Percentiles rank a stretch among this genome's conserved stretches.
phyloP scores from a whole-genome alignment of 2,329 filamentous ascomycete genomes.

The Gremmenia infestans region DNA sequence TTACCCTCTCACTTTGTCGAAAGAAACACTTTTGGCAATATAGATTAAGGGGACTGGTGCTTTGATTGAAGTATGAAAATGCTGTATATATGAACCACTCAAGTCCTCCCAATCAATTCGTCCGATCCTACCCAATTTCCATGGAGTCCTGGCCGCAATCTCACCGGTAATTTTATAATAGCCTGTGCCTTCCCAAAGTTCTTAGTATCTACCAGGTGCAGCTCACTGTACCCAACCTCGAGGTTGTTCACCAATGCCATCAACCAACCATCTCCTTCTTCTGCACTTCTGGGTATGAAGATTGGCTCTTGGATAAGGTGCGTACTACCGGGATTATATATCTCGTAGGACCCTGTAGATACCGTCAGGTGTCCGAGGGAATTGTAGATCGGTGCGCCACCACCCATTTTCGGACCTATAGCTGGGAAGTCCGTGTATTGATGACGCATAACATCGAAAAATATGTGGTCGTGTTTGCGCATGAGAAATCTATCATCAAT shows the following conservation, averaged over 20 bases:
- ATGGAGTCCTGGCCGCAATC: slow-evolving; percentile 30
- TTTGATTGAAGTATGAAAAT: too few species aligned
- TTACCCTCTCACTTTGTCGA: too few species aligned
- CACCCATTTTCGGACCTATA: slow-evolving; percentile 1
- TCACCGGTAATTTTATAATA: slow-evolving; percentile 22
- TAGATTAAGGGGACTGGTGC: too few species aligned
- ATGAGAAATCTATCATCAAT: slow-evolving; percentile 34
- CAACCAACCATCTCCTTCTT: slow-evolving; percentile 30
- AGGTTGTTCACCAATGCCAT: slow-evolving; percentile 27
- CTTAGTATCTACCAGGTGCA: slow-evolving; percentile 8
- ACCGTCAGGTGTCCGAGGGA: slow-evolving; percentile 4
- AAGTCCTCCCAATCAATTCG: too few species aligned
- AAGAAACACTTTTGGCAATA: too few species aligned
- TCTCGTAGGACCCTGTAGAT: neutral
- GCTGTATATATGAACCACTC: too few species aligned
- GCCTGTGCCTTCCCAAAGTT: slow-evolving; percentile 3
- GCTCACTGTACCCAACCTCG: slow-evolving; percentile 4
- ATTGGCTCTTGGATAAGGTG: slow-evolving; percentile 24
- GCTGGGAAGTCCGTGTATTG: slow-evolving; percentile 1
- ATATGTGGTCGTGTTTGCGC: slow-evolving; percentile 42
- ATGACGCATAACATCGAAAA: slow-evolving; percentile 35
- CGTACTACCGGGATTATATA: slow-evolving; percentile 20
- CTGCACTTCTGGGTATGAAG: slow-evolving; percentile 21
- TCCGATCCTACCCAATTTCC: slow-evolving; percentile 29
- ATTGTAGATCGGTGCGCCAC: slow-evolving; percentile 8